Evolutionary conservation across 1,139 yeast species (phyloP).

Genomic region (Chernovozyma sophiae-reginae): DNA sequence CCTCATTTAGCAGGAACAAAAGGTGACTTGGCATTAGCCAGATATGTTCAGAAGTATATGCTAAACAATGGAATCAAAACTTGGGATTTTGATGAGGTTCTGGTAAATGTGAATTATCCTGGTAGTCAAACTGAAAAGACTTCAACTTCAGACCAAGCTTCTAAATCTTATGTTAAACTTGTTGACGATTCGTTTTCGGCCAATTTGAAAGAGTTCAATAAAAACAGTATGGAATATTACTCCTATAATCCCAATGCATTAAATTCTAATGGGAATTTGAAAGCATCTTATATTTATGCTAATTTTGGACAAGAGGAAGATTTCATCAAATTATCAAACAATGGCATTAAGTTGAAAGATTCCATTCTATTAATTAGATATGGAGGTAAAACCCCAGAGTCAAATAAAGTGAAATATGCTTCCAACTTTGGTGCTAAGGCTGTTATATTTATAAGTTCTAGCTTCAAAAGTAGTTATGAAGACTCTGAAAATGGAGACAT

Average conservation of each 20-base stretch:
- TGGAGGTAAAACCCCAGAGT: conserved; percentile 44
- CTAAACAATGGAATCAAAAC: conserved; percentile 50
- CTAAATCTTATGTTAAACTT: conserved; percentile 21
- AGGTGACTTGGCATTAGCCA: conserved; percentile 72
- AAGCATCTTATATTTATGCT: conserved; percentile 50
- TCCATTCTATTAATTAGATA: conserved; percentile 59
- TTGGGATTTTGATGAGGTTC: conserved; percentile 48
- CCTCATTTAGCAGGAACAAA: conserved; percentile 86
- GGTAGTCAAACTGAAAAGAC: conserved; percentile 9
- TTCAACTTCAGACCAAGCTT: conserved; percentile 13
- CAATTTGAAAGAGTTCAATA: conserved; percentile 29
- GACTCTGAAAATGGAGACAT: conserved; percentile 33
- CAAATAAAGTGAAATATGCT: conserved; percentile 35
- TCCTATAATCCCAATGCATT: conserved; percentile 70
- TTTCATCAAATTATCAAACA: conserved; percentile 37
- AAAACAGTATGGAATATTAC: conserved; percentile 27
- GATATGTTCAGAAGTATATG: conserved; percentile 59
- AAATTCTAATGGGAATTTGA: conserved; percentile 42
- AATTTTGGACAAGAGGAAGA: conserved; percentile 66
- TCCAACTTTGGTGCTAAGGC: conserved; percentile 30
- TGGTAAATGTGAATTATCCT: conserved; percentile 59
- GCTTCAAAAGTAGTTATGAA: conserved; percentile 17
- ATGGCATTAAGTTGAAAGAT: conserved; percentile 31
- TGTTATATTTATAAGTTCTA: conserved; percentile 31
- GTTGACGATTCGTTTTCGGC: conserved; percentile 36